phyloP scores from a whole-genome alignment of 140 eudicot genomes.

The Ambrosia hybrid region DNA sequence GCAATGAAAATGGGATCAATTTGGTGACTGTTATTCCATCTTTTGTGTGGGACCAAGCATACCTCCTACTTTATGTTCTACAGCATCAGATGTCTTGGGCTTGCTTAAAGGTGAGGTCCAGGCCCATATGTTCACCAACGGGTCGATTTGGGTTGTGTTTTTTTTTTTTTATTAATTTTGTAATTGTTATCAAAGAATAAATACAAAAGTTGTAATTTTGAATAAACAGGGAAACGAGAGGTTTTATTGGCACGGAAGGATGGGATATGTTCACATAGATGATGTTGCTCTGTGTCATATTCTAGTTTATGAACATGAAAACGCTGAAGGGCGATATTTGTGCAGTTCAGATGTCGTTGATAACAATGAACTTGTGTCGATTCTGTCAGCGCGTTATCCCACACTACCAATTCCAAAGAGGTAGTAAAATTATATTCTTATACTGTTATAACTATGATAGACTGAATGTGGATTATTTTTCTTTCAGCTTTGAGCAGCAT shows the following conservation, averaged over 20 bases:
- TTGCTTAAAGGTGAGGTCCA: conserved; percentile 69
- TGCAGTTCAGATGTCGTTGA: conserved; percentile 73
- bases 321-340: conserved; percentile 73
- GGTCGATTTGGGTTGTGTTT: background rate
- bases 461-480: background rate
- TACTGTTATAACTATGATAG: background rate
- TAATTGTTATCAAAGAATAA: no score
- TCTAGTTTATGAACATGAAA: conserved; percentile 63
- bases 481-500: conserved; percentile 64
- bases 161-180: background rate
- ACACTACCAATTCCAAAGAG: conserved; percentile 70
- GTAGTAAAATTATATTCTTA: conserved; percentile 27
- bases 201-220: background rate
- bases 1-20: conserved; percentile 68
- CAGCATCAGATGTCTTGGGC: conserved; percentile 79
- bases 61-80: conserved; percentile 69
- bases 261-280: conserved; percentile 93
- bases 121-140: background rate
- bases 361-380: conserved; percentile 53
- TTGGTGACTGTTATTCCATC: conserved; percentile 83
- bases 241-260: conserved; percentile 80
- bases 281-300: conserved; percentile 84
- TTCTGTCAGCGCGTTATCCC: conserved; percentile 66
- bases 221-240: conserved; percentile 58
- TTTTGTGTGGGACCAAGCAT: conserved; percentile 86